phyloP scores from a whole-genome alignment of 768 basidiomycete species.

The Suillus discolor region DNA sequence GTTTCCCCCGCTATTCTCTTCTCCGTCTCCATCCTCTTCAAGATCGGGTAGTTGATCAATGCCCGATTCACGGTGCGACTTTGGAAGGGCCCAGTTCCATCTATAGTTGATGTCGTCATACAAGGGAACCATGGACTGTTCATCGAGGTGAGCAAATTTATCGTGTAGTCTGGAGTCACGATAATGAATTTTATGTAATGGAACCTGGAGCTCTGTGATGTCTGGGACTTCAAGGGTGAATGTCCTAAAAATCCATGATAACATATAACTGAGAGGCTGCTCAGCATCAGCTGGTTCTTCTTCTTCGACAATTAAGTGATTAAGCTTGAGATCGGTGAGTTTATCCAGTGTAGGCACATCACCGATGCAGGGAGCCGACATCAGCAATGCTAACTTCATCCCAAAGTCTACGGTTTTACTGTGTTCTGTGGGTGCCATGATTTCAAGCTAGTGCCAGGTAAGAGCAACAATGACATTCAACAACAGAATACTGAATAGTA shows the following conservation, averaged over 20 bases:
- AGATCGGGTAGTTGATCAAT: neutral
- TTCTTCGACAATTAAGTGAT: neutral
- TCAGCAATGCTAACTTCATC: too few species aligned
- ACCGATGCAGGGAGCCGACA: too few species aligned
- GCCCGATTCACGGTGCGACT: neutral
- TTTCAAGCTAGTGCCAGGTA: too few species aligned
- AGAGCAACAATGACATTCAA: too few species aligned
- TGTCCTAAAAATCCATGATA: neutral
- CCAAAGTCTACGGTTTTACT: too few species aligned
- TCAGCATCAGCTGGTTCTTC: neutral
- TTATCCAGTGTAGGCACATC: too few species aligned
- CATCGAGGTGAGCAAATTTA: neutral
- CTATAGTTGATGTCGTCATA: neutral
- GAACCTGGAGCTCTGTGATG: neutral
- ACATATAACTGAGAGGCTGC: neutral
- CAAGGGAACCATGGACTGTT: neutral
- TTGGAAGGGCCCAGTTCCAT: neutral
- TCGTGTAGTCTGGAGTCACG: neutral
- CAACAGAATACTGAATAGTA: too few species aligned
- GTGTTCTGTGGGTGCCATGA: too few species aligned
- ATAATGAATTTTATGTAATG: neutral
- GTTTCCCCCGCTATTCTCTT: too few species aligned
- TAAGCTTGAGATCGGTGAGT: too few species aligned
- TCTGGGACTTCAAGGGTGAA: neutral
- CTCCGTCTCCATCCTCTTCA: neutral